phyloP scores from a whole-genome alignment of 1,284 basidiomycete genomes.

The Malassezia japonica region DNA sequence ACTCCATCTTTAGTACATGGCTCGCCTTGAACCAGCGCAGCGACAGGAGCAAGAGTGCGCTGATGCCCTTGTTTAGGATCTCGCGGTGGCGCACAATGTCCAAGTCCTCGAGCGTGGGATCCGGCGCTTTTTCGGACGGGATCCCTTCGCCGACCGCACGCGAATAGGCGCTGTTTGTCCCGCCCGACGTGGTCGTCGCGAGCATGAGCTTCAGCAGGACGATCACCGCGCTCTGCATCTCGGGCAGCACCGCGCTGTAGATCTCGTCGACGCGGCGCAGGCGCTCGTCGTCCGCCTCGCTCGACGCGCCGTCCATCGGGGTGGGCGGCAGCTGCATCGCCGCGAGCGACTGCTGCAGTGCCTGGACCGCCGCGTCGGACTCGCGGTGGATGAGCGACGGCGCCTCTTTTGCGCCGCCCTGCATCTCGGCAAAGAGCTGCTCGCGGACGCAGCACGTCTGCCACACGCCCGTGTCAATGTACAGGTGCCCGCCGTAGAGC shows the following conservation, averaged over 20 bases:
- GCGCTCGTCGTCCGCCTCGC: constrained; percentile 28
- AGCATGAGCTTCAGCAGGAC: constrained; percentile 45
- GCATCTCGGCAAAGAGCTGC: constrained; percentile 16
- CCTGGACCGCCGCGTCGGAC: constrained; percentile 25
- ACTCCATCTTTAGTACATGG: constrained; percentile 94
- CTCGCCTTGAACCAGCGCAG: constrained; percentile 94
- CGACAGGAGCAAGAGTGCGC: constrained; percentile 77
- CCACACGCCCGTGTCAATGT: constrained; percentile 74
- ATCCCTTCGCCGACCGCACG: constrained; percentile 40
- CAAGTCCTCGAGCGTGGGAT: constrained; percentile 80
- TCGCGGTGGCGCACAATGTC: constrained; percentile 92
- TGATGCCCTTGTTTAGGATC: constrained; percentile 93
- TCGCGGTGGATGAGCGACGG: constrained; percentile 1
- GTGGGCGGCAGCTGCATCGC: constrained; percentile 17
- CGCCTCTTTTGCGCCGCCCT: constrained; percentile 20
- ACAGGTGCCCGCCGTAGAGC: constrained; percentile 80
- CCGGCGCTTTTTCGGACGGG: constrained; percentile 52
- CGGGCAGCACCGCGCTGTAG: constrained; percentile 34
- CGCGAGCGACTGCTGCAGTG: constrained; percentile 33
- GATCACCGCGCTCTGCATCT: constrained; percentile 43
- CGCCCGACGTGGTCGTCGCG: constrained; percentile 42
- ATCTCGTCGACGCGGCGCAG: constrained; percentile 38
- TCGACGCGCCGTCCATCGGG: constrained; percentile 2
- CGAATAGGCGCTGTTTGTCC: constrained; percentile 37
- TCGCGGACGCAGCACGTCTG: constrained; percentile 66